Evolutionary conservation across 306 rosid genomes (phyloP).

Genomic region (Coriaria nepalensis): DNA sequence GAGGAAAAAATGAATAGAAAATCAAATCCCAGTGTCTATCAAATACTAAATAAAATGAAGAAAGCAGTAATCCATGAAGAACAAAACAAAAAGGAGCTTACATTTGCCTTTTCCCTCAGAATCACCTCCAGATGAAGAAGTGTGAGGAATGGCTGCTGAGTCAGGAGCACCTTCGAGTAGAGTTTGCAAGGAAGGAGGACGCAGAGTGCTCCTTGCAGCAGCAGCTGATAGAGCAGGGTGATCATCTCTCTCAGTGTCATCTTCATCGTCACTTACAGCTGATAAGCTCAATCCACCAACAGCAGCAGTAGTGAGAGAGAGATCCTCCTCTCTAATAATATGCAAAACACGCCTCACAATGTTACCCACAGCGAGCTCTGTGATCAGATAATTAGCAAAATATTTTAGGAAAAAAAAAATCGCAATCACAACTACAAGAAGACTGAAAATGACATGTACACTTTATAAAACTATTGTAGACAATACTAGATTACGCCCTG

Average conservation of each 20-base stretch:
- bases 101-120: slow-evolving; percentile 93
- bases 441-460: no score
- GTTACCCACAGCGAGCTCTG: slow-evolving; percentile 98
- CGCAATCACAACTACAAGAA: neutral
- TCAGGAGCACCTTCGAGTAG: slow-evolving; percentile 76
- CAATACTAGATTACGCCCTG: no score
- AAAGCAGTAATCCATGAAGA: neutral
- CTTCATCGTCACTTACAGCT: slow-evolving; percentile 78
- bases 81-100: slow-evolving; percentile 23
- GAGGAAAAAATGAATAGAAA: no score
- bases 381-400: slow-evolving; percentile 18
- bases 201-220: slow-evolving; percentile 88
- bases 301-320: slow-evolving; percentile 76
- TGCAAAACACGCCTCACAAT: slow-evolving; percentile 93
- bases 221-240: slow-evolving; percentile 73
- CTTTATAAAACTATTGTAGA: no score
- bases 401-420: slow-evolving; percentile 4
- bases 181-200: slow-evolving; percentile 93
- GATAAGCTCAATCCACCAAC: slow-evolving; percentile 66
- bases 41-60: neutral
- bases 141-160: slow-evolving; percentile 39
- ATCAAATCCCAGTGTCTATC: no score
- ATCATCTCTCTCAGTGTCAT: slow-evolving; percentile 52
- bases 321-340: slow-evolving; percentile 91
- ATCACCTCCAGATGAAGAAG: slow-evolving; percentile 88